A percentile compares a stretch with the other conserved stretches of the same genome.
Evolutionary conservation across 495 filamentous ascomycete genomes (phyloP).

Genomic region (Xylaria grammica): DNA sequence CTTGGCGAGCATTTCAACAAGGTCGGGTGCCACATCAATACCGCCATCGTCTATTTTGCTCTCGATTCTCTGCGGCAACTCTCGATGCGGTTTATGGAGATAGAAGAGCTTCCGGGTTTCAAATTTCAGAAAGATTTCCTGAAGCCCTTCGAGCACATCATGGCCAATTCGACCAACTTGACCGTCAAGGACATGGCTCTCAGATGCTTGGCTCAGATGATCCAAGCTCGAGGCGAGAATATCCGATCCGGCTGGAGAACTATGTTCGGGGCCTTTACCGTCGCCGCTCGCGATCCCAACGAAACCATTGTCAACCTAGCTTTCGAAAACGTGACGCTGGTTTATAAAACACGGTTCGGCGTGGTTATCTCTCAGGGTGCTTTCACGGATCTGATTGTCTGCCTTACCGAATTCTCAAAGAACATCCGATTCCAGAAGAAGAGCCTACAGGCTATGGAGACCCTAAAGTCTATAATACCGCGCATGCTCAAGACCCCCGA

Average conservation of each 20-base stretch:
- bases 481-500: constrained; percentile 96
- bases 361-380: constrained; percentile 95
- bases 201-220: constrained; percentile 98
- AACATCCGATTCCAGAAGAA: constrained; percentile 98
- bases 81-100: constrained; percentile 98
- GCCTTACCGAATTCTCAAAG: constrained; percentile 97
- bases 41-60: constrained; percentile 94
- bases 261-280: constrained; percentile 98
- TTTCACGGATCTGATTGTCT: constrained; percentile 95
- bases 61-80: constrained; percentile 93
- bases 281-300: constrained; percentile 90
- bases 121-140: constrained; percentile 99
- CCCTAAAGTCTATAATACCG: constrained; percentile 84
- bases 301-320: constrained; percentile 96
- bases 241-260: constrained; percentile 98
- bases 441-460: constrained; percentile 94
- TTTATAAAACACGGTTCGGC: constrained; percentile 97
- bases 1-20: constrained; percentile 97
- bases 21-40: constrained; percentile 94
- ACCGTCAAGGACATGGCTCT: constrained; percentile 98
- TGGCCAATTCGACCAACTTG: constrained; percentile 86
- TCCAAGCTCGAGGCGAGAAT: constrained; percentile 92
- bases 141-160: constrained; percentile 97
- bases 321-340: constrained; percentile 93
- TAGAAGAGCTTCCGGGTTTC: constrained; percentile 96